Evolutionary conservation across 2,329 filamentous ascomycete species (phyloP), one percentile per base, ranked within the genome.

Genomic region (Eutypa lata): DNA sequence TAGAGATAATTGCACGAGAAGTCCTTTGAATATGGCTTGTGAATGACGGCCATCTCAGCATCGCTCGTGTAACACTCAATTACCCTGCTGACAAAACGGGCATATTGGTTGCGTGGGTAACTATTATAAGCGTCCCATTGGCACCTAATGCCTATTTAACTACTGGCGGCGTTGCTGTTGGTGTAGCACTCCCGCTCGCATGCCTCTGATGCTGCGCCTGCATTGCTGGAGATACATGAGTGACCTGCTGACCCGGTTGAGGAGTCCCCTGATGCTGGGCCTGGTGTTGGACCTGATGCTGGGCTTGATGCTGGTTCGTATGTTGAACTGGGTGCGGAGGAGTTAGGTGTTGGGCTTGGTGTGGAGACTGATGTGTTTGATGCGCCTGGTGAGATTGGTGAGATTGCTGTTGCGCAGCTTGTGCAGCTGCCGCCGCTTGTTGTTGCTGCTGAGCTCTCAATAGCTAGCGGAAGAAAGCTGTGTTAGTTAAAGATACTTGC

Each of bases 381-480:
- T 31, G 66, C 3, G 57, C 62, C 13, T 40, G 48, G 24, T 61
- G 55, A 16, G 44, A 48, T 14, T 49, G 48, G 6, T 38, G 13
- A 4, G 35, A 14, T 18, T 38, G 13, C 16, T 38, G 13, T 37
- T 62, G 63, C 1, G 58, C 57, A 0, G 62, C 62, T 16, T 38
- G 35, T 10, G 66, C 67, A 11, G 71, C 70, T 54, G 62, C 64
- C 3, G 65, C 64, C 8, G 70, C 69, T 53, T 76, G 76, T 26
- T 74, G 72, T 55, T 82, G 78, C 56, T 83, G 81, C 59, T 84
- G 81, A 38, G 81, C 79, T 44, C 81, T 70, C 8, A 84, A 73
- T 33, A 84, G 69, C 52, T 82, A 80, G 1, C n/a, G 26, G 26
- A 31, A 10, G 26, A 31, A 10, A 31, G 26, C 26, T 5, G 10